Evolutionary conservation across 129 eudicot species (phyloP).

Genomic region (Helianthus annuus): HanXRQr2.0-SUNRISE NC_035442.2:19470169-19470668

Average conservation of each 20-base stretch:
- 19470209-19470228: background rate
- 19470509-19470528: background rate
- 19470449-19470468: conserved; percentile 5
- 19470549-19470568: background rate
- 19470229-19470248: background rate
- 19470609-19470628: background rate
- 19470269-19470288: background rate
- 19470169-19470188: background rate
- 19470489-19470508: background rate
- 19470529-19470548: background rate
- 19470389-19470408: background rate
- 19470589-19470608: conserved; percentile 4
- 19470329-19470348: background rate
- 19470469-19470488: background rate
- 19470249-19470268: background rate
- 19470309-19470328: background rate
- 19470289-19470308: background rate
- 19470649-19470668: conserved; percentile 5
- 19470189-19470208: background rate
- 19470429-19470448: background rate
- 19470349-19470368: background rate
- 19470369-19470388: background rate
- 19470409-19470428: background rate
- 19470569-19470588: background rate
- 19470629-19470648: conserved; percentile 4